Conservation (phyloP, 1,284 basidiomycete species). For the Naganishia albida region DNA sequence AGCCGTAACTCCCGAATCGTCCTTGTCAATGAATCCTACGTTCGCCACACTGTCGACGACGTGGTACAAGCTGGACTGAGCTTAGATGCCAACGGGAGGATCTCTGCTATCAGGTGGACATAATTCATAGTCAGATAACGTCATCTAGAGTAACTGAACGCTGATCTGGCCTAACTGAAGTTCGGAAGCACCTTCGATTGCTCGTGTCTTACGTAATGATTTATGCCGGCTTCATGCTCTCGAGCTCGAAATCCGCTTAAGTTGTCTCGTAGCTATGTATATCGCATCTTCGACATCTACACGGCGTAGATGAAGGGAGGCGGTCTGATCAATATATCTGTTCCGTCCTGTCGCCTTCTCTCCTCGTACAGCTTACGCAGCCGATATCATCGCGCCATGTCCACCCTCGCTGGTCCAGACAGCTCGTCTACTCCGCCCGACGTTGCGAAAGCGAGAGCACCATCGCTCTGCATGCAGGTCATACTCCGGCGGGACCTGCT, state of each 20-base stretch:
- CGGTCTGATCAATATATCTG: background rate
- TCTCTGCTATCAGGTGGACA: background rate
- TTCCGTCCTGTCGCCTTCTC: background rate
- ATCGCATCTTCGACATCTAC: background rate
- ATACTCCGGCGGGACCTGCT: slow-evolving; percentile 50
- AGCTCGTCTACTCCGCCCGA: background rate
- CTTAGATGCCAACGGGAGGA: background rate
- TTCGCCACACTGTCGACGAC: background rate
- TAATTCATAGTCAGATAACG: background rate
- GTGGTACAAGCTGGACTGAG: background rate
- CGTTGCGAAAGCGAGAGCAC: slow-evolving; percentile 35
- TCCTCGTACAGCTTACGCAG: background rate
- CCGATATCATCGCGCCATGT: slow-evolving; percentile 1
- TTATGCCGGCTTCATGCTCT: background rate
- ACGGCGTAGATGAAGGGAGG: background rate
- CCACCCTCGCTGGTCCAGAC: background rate
- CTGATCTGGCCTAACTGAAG: no score
- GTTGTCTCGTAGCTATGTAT: background rate
- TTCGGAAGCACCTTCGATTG: background rate
- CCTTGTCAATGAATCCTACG: background rate
- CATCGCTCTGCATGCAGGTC: slow-evolving; percentile 53
- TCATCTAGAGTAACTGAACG: background rate
- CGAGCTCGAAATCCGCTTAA: background rate
- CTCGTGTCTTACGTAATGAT: background rate
- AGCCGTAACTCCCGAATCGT: background rate